Percentiles rank a stretch among this genome's conserved stretches.
Conservation (phyloP, 805 yeast genomes). For the Candida stauntonica region DNA sequence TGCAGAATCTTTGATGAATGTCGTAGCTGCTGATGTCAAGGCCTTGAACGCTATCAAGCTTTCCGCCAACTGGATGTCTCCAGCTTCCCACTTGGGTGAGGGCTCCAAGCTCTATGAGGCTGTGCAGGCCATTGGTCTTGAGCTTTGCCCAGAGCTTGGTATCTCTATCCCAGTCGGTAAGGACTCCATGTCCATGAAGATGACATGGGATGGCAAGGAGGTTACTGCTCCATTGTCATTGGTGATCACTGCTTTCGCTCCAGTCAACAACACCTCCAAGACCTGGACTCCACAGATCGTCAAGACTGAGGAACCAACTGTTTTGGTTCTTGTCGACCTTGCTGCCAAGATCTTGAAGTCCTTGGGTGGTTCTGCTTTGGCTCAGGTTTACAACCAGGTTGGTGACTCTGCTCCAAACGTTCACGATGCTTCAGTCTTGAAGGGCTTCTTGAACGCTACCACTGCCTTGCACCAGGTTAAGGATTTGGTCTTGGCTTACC, state of each 20-base stretch:
- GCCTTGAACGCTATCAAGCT: conserved; percentile 71
- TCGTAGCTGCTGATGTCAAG: conserved; percentile 85
- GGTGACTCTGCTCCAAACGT: conserved; percentile 85
- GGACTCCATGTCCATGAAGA: conserved; percentile 98
- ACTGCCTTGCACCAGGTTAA: conserved; percentile 62
- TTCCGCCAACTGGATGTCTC: conserved; percentile 99
- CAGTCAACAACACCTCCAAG: conserved; percentile 75
- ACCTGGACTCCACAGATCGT: conserved; percentile 94
- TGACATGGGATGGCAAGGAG: conserved; percentile 92
- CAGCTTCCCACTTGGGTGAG: conserved; percentile 92
- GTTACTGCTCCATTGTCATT: conserved; percentile 95
- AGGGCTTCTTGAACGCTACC: conserved; percentile 65
- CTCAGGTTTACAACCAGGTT: conserved; percentile 87
- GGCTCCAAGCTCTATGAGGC: conserved; percentile 95
- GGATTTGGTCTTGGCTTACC: conserved; percentile 74
- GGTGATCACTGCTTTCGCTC: conserved; percentile 86
- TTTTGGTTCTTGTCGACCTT: conserved; percentile 76
- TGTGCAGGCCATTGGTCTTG: conserved; percentile 92
- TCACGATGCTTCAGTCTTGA: conserved; percentile 58
- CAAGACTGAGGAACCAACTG: conserved; percentile 46
- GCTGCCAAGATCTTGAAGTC: conserved; percentile 49
- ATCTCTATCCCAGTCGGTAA: conserved; percentile 96
- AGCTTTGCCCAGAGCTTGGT: conserved; percentile 89
- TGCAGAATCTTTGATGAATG: conserved; percentile 87
- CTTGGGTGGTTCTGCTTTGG: conserved; percentile 91